Conservation (phyloP, 2,329 filamentous ascomycete genomes). For the Paramyrothecium sp. region DNA sequence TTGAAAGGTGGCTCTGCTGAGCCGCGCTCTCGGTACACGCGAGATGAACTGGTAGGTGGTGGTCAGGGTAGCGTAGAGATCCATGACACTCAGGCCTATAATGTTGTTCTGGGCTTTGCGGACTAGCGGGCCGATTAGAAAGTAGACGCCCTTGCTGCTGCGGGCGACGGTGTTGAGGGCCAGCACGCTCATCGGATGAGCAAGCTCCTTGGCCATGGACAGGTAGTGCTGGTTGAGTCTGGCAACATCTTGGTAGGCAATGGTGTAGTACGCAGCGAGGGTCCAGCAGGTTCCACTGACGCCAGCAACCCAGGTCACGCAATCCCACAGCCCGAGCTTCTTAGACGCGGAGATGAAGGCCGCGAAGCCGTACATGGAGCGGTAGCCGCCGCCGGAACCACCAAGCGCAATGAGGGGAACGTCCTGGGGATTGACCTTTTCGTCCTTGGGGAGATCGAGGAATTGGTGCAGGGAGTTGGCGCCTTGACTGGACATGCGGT, state of each 20-base stretch:
- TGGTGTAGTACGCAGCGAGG: conserved; percentile 17
- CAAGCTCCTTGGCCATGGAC: conserved; percentile 12
- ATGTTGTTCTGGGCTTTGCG: conserved; percentile 19
- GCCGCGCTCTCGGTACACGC: conserved; percentile 8
- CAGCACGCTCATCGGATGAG: conserved; percentile 16
- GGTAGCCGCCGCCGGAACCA: conserved; percentile 17
- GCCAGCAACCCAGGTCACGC: conserved; percentile 16
- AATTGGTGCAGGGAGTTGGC: conserved; percentile 11
- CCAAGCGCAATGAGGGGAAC: conserved; percentile 17
- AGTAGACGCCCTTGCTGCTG: conserved; percentile 16
- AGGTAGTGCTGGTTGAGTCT: conserved; percentile 14
- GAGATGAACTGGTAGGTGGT: conserved; percentile 14
- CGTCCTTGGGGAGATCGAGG: conserved; percentile 2
- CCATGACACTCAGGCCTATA: conserved; percentile 19
- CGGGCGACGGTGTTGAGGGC: conserved; percentile 11
- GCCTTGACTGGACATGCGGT: conserved; percentile 11
- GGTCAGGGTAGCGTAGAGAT: conserved; percentile 17
- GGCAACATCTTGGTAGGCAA: conserved; percentile 13
- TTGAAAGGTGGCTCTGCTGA: conserved; percentile 17
- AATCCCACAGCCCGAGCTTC: conserved; percentile 14
- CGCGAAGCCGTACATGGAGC: conserved; percentile 19
- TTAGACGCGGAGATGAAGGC: conserved; percentile 15
- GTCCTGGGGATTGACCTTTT: conserved; percentile 13
- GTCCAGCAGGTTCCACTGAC: conserved; percentile 23
- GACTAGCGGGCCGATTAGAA: conserved; percentile 14